Conservation (phyloP, 1,139 yeast genomes). For the Barnettozyma hawaiiensis region DNA sequence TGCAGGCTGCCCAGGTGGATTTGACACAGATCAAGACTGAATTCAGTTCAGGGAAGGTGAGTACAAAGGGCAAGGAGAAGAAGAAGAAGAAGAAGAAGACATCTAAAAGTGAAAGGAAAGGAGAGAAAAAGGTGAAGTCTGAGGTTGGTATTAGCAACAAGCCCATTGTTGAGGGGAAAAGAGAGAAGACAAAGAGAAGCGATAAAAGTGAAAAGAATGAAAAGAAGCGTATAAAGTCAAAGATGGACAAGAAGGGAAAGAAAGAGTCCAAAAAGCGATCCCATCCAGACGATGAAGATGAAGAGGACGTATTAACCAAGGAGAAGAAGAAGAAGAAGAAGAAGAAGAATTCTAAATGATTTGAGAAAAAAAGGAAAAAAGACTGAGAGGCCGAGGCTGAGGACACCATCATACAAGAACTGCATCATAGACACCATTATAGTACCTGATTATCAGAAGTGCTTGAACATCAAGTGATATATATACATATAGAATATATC, state of each 20-base stretch:
- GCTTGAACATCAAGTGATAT: not conserved
- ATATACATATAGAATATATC: not conserved
- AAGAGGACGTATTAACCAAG: too few species aligned
- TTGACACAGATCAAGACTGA: slow-evolving; percentile 15
- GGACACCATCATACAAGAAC: not conserved
- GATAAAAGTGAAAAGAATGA: slow-evolving; percentile 21
- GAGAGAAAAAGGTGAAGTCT: slow-evolving; percentile 19
- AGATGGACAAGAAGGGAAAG: slow-evolving; percentile 21
- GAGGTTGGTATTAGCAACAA: slow-evolving; percentile 13
- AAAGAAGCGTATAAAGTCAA: slow-evolving; percentile 27
- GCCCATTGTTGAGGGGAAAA: slow-evolving; percentile 27
- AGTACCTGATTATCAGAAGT: not conserved
- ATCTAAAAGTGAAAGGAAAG: slow-evolving; percentile 31
- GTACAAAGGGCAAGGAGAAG: slow-evolving; percentile 25
- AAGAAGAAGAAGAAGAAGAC: slow-evolving; percentile 35
- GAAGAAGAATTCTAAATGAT: slow-evolving; percentile 11
- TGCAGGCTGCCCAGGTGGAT: slow-evolving; percentile 9
- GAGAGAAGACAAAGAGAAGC: slow-evolving; percentile 30
- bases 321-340: slow-evolving; percentile 17
- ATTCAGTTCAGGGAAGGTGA: slow-evolving; percentile 5
- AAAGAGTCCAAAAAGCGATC: slow-evolving; percentile 19
- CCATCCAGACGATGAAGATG: slow-evolving; percentile 16
- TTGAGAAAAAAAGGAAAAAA: too few species aligned
- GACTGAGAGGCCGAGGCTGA: too few species aligned
- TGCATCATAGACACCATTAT: not conserved